A percentile compares a stretch with the other conserved stretches of the same genome.
Evolutionary conservation across 176 grass and related monocot genomes (phyloP).

Genomic region (Zoysia pacifica): DNA sequence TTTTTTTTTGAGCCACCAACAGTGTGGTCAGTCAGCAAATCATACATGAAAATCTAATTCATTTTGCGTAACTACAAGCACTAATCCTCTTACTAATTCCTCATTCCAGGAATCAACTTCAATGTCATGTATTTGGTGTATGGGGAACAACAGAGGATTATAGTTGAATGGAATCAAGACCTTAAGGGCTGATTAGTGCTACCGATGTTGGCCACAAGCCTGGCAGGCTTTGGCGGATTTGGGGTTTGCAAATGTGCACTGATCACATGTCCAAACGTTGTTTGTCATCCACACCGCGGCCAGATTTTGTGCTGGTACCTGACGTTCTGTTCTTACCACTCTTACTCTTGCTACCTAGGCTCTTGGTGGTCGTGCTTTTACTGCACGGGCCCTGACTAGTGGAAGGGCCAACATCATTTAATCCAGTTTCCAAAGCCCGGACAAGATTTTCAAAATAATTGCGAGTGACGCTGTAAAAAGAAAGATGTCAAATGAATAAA

Average conservation of each 20-base stretch:
- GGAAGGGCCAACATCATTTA: constrained; percentile 93
- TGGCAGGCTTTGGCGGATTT: constrained; percentile 60
- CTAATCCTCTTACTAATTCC: constrained; percentile 18
- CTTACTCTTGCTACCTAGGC: constrained; percentile 67
- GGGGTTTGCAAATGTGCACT: constrained; percentile 85
- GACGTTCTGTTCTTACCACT: constrained; percentile 62
- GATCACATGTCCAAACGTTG: constrained; percentile 79
- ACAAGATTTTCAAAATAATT: constrained; percentile 99
- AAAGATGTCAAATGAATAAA: constrained; percentile 16
- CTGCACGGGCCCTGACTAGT: constrained; percentile 65
- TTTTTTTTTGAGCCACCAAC: not conserved
- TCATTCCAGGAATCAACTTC: constrained; percentile 16
- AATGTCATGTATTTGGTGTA: constrained; percentile 18
- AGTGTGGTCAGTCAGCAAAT: constrained; percentile 19
- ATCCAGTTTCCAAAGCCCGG: constrained; percentile 86
- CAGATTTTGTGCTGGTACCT: constrained; percentile 57
- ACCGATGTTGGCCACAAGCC: constrained; percentile 67
- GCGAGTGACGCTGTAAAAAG: constrained; percentile 79
- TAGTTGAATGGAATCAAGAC: constrained; percentile 8
- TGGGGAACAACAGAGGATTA: not conserved
- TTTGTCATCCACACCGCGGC: constrained; percentile 62
- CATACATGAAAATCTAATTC: constrained; percentile 28
- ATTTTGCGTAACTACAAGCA: constrained; percentile 19
- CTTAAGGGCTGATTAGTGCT: constrained; percentile 16
- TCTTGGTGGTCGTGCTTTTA: constrained; percentile 76